These are phyloP conservation scores for Dinochytrium kinnereticum DNA, from an alignment of 371 early-diverging fungal genomes.

Conservation along the genomic window DNA sequence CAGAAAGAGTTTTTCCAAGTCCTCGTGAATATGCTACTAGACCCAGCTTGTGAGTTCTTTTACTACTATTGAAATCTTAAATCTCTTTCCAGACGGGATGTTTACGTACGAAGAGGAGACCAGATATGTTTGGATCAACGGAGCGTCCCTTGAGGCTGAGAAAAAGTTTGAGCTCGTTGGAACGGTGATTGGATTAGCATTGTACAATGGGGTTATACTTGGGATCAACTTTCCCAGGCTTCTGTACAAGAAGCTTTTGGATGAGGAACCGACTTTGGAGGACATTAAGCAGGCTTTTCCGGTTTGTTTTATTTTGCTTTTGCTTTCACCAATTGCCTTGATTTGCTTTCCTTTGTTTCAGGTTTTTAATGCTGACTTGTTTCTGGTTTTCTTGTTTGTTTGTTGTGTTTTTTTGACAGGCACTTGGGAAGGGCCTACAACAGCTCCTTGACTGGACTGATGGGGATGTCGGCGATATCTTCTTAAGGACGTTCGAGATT, in stretches of 20 bases:
- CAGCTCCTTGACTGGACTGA: constrained; percentile 81
- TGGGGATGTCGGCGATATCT: constrained; percentile 85
- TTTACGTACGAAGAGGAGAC: constrained; percentile 64
- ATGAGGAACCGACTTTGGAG: constrained; percentile 54
- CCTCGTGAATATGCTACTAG: constrained; percentile 62
- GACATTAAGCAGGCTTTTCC: constrained; percentile 68
- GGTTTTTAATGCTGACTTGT: too few relatives aligned
- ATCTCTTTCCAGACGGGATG: constrained; percentile 47
- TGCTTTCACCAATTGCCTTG: constrained; percentile 43
- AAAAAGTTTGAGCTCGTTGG: constrained; percentile 66
- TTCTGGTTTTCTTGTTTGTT: too few relatives aligned
- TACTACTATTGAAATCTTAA: not conserved
- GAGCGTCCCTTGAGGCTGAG: constrained; percentile 52
- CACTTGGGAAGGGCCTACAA: constrained; percentile 81
- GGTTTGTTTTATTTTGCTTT: constrained; percentile 48
- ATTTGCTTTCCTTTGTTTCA: constrained; percentile 51
- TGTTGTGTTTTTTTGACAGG: too few relatives aligned
- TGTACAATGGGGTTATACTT: constrained; percentile 77
- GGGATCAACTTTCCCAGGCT: constrained; percentile 60
- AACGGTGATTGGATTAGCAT: constrained; percentile 74
- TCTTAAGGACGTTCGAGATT: constrained; percentile 80
- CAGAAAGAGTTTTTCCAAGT: constrained; percentile 78
- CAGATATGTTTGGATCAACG: constrained; percentile 56
- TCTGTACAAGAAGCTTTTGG: constrained; percentile 68
- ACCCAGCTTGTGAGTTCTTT: constrained; percentile 37